Evolutionary conservation across 805 yeast species (phyloP), one percentile per base, ranked within the genome.

Genomic region (Lipomyces yamanashiensis): DNA sequence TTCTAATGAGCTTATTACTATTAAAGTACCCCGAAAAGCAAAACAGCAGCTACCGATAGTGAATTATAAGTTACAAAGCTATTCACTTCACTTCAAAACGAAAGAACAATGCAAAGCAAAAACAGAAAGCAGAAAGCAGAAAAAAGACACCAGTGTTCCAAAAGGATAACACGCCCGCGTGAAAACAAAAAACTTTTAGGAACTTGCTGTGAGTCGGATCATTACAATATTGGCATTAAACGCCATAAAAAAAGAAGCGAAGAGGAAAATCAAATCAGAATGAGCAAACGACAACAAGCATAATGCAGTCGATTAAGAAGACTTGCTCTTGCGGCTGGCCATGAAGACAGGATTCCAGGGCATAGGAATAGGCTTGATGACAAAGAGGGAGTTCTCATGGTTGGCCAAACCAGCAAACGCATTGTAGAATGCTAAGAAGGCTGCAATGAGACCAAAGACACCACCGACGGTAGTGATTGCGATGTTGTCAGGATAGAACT

Each of bases 341-440:
- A 23, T 47, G 40, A n/a, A 53, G 7, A 15, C 50, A 10, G 51
- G 52, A 37, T 58, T 66, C 69, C 69, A 66, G 15, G 69, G 69
- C 69, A 66, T 66, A 21, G 67, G 68, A 10, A 66, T 54, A 6
- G 59, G 49, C 45, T 50, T 47, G 60, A 66, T 58, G 19, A 54
- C 55, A 49, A 66, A 21, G 40, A 66, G 64, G 10, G 62, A 56
- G 74, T 87, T 89, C 60, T 84, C 81, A 13, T 74, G 73, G 61
- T 82, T 85, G 5, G 88, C 87, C 19, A 84, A 78, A 74, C 87
- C 87, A 33, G 87, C 87, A 71, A 80, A 84, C 2, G 88, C 85
- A 66, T 85, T 85, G 73, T 83, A 85, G 82, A 85, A 86, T 15
- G 87, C 90, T 58, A 81, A 69, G 59, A 82, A 75, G 1, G 87